Evolutionary conservation across 2,329 filamentous ascomycete species (phyloP).

Genomic region (Chaetothyriales sp.): DNA sequence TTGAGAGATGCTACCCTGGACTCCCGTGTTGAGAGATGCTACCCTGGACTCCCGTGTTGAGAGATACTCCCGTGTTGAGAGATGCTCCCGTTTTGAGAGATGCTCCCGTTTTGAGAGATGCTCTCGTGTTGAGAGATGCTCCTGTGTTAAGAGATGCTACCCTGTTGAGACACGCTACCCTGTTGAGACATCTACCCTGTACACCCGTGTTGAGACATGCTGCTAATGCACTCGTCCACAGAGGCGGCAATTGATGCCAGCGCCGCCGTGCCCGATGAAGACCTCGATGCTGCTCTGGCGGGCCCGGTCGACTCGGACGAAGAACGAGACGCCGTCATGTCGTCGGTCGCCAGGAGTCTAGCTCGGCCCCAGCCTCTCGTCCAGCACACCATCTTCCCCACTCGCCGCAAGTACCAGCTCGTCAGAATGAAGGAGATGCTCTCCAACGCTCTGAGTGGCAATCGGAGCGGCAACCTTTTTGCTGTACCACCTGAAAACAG

Average conservation of each 20-base stretch:
- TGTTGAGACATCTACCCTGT: neutral
- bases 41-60: neutral
- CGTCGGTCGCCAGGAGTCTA: constrained; percentile 49
- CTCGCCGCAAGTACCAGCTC: constrained; percentile 43
- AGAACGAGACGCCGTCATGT: constrained; percentile 81
- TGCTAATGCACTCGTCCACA: constrained; percentile 28
- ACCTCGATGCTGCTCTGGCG: constrained; percentile 28
- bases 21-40: neutral
- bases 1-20: constrained; percentile 1
- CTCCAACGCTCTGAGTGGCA: constrained; percentile 43
- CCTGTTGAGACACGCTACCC: constrained; percentile 1
- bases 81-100: neutral
- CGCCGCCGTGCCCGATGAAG: constrained; percentile 43
- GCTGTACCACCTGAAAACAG: constrained; percentile 14
- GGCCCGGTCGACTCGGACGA: constrained; percentile 80
- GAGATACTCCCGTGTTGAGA: neutral
- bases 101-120: neutral
- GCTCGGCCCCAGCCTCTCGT: constrained; percentile 63
- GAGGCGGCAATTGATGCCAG: constrained; percentile 92
- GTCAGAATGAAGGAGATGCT: constrained; percentile 53
- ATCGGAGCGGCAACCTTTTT: constrained; percentile 33
- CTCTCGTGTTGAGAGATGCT: neutral
- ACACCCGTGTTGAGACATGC: neutral
- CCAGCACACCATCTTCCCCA: constrained; percentile 43
- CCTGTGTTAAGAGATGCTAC: constrained; percentile 2